phyloP scores from a whole-genome alignment of 345 rosid species.

The Populus davidiana region DNA sequence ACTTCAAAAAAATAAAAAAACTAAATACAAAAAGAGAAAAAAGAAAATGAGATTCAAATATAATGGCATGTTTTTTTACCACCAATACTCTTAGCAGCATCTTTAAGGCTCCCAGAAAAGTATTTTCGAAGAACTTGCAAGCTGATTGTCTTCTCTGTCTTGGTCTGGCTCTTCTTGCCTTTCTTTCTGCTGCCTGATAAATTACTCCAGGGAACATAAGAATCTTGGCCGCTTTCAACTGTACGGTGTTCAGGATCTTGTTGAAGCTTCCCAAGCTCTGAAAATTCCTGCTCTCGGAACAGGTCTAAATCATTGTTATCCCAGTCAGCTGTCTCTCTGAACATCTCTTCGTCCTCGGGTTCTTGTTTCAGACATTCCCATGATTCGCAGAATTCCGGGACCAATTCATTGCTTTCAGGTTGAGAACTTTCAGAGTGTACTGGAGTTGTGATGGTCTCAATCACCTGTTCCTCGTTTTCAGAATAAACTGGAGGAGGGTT shows the following conservation, averaged over 20 bases:
- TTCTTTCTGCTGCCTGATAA: conserved; percentile 17
- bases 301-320: conserved; percentile 35
- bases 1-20: background rate
- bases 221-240: conserved; percentile 14
- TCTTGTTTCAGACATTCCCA: conserved; percentile 53
- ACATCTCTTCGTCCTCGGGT: conserved; percentile 47
- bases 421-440: conserved; percentile 32
- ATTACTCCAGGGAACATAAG: conserved; percentile 4
- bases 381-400: conserved; percentile 38
- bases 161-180: conserved; percentile 26
- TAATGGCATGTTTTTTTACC: conserved; percentile 19
- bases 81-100: conserved; percentile 43
- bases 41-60: background rate
- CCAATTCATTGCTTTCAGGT: conserved; percentile 42
- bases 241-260: conserved; percentile 30
- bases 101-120: conserved; percentile 47
- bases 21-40: background rate
- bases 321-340: conserved; percentile 45
- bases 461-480: conserved; percentile 25
- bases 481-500: conserved; percentile 26
- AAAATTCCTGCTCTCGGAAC: conserved; percentile 26
- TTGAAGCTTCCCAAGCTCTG: conserved; percentile 41
- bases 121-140: conserved; percentile 39
- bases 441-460: conserved; percentile 28
- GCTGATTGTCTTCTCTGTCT: conserved; percentile 34